Evolutionary conservation across 768 basidiomycete species (phyloP).

Genomic region (Dioszegia aurantiaca): DNA sequence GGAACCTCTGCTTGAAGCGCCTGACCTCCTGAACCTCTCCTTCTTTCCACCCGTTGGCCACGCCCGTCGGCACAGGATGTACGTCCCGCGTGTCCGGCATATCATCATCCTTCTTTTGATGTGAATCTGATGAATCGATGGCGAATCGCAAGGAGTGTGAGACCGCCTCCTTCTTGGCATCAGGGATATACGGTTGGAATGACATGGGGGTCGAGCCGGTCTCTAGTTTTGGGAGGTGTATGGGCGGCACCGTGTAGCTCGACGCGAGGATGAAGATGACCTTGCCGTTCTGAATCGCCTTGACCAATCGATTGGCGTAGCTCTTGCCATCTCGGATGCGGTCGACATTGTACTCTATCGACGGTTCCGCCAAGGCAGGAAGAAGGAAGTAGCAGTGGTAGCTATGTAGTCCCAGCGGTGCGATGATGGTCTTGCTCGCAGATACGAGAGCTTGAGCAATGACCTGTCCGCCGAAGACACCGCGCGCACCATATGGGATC

Average conservation of each 20-base stretch:
- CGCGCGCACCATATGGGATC: conserved; percentile 44
- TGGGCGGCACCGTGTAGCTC: conserved; percentile 43
- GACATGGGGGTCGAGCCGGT: conserved; percentile 16
- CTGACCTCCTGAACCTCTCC: conserved; percentile 3
- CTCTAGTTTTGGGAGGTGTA: conserved; percentile 16
- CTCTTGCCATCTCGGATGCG: conserved; percentile 46
- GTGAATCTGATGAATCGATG: conserved; percentile 11
- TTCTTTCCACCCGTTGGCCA: conserved; percentile 8
- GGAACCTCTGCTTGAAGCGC: conserved; percentile 19
- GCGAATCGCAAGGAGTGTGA: conserved; percentile 34
- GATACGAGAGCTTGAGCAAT: conserved; percentile 49
- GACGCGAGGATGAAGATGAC: conserved; percentile 47
- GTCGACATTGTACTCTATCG: conserved; percentile 47
- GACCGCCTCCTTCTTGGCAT: conserved; percentile 8
- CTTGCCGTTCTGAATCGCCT: conserved; percentile 43
- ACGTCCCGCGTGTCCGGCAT: conserved; percentile 7
- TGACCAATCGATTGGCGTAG: conserved; percentile 42
- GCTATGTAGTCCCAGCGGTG: conserved; percentile 37
- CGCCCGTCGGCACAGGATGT: conserved; percentile 1
- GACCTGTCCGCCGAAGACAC: conserved; percentile 53
- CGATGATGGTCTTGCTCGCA: conserved; percentile 32
- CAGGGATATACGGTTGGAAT: conserved; percentile 9
- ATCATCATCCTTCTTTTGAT: not conserved
- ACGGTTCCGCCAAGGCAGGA: conserved; percentile 31
- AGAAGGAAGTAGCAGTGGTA: conserved; percentile 50